A percentile compares a stretch with the other conserved stretches of the same genome.
Evolutionary conservation across 768 basidiomycete species (phyloP).

Genomic region (Fistulinella prunicolor): DNA sequence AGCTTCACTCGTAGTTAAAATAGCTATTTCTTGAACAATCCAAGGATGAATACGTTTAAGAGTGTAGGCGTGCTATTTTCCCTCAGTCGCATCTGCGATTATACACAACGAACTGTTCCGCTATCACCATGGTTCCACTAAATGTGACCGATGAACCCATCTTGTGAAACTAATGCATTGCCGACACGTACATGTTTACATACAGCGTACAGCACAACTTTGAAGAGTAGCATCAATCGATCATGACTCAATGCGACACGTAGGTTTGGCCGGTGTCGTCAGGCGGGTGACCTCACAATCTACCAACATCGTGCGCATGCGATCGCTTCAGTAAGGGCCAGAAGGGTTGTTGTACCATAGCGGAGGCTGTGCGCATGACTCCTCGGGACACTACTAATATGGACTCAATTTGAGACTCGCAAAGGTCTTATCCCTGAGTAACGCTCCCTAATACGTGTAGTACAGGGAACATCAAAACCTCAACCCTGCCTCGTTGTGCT

Average conservation of each 20-base stretch:
- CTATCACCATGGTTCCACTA: not conserved
- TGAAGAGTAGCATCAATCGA: too few relatives aligned
- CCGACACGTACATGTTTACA: not conserved
- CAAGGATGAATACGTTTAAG: not conserved
- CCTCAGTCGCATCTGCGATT: too few relatives aligned
- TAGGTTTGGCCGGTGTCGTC: slow-evolving; percentile 47
- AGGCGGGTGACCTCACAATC: slow-evolving; percentile 59
- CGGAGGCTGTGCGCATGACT: slow-evolving; percentile 42
- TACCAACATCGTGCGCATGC: slow-evolving; percentile 56
- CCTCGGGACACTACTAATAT: not conserved
- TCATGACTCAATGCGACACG: slow-evolving; percentile 30
- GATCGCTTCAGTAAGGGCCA: slow-evolving; percentile 75
- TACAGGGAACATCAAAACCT: slow-evolving; percentile 4
- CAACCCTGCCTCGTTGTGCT: not conserved
- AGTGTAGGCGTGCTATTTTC: too few relatives aligned
- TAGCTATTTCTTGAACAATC: not conserved
- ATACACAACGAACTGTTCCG: too few relatives aligned
- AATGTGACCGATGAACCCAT: not conserved
- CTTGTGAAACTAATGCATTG: not conserved
- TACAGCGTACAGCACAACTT: too few relatives aligned
- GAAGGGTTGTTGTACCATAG: slow-evolving; percentile 83
- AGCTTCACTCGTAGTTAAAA: not conserved
- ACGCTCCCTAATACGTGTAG: slow-evolving; percentile 3
- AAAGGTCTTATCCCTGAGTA: slow-evolving; percentile 65
- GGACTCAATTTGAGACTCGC: too few relatives aligned